Evolutionary conservation across 2,329 filamentous ascomycete species (phyloP).

Genomic region (Chalaropsis ovoidea): DNA sequence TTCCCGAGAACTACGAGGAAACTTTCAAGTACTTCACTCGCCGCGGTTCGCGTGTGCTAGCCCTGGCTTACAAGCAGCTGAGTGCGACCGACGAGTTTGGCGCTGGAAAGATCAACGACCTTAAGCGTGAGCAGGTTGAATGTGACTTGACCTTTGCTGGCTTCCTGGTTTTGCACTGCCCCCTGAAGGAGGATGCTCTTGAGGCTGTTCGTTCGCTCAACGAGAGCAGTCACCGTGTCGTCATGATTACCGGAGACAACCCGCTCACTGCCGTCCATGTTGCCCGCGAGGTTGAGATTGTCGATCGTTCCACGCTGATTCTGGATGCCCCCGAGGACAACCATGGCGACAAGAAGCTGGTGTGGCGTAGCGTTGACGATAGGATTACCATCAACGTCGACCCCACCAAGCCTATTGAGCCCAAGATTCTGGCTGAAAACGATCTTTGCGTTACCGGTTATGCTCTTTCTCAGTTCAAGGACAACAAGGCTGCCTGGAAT

Average conservation of each 20-base stretch:
- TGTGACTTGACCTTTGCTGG: conserved; percentile 77
- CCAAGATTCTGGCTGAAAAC: conserved; percentile 69
- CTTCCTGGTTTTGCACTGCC: conserved; percentile 90
- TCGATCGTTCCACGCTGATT: conserved; percentile 89
- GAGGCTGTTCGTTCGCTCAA: conserved; percentile 93
- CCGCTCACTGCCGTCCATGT: conserved; percentile 94
- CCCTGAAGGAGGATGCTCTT: conserved; percentile 91
- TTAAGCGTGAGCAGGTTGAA: conserved; percentile 89
- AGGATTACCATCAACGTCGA: conserved; percentile 78
- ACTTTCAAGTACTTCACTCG: conserved; percentile 97
- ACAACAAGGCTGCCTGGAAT: conserved; percentile 59
- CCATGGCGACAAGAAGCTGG: conserved; percentile 64
- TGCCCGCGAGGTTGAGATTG: conserved; percentile 89
- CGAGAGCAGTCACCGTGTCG: conserved; percentile 93
- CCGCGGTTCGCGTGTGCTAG: conserved; percentile 86
- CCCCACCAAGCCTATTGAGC: conserved; percentile 67
- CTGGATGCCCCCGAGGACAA: conserved; percentile 91
- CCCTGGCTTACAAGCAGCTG: conserved; percentile 87
- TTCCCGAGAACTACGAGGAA: conserved; percentile 86
- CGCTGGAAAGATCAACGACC: conserved; percentile 76
- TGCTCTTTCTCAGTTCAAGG: conserved; percentile 75
- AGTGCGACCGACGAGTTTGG: conserved; percentile 72
- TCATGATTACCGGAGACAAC: conserved; percentile 99
- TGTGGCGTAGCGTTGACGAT: conserved; percentile 94
- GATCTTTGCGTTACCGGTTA: conserved; percentile 96